Base-by-base conservation (phyloP, 345 rosid genomes). In the Citrus sinensis region DNA sequence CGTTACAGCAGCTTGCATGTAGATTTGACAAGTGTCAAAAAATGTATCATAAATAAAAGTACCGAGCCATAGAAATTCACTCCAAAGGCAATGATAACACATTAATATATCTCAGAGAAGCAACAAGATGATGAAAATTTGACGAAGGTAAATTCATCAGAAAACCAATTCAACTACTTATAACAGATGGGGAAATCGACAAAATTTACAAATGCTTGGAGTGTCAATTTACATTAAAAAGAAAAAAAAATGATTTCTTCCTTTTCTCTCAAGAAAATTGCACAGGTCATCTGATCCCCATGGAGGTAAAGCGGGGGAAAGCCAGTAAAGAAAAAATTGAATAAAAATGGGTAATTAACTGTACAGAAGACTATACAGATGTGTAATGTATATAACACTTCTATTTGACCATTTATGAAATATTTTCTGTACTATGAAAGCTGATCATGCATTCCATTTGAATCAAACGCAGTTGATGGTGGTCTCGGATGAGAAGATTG, bases 361-460 rank as follows among this genome's bases (percentile, higher is more conserved):
- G 88, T 87, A 87, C 91, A 89, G 51, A 58, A 60, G 27, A 60
- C 87, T 87, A 80, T 85, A 84, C 85, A 83, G 59, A 75, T 65
- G 67, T 54, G 75, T 72, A 9, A 20, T 49, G 74, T 20, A 59
- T 20, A 59, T 71, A 32, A 27, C 29, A 59, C 46, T 69, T 70
- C 27, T 7, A 61, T 64, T 70, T 30, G 34, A 35, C 56, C 71
- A 14, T 22, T 40, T 6, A 35, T 46, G 34, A 67, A 76, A 37
- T 61, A 37, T 73, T 61, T 77, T 58, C 32, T 11, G 55, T 79
- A 34, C 78, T 85, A 83, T 65, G 72, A 75, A 78, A 81, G 71
- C 10, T 74, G 68, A 70, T 87, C 82, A 9, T 72, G 80, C 25
- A 65, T 85, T 66, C 89, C 92, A 72, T 84, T 88, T n/a, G 83